Percentiles rank a stretch among this genome's conserved stretches.
These are phyloP conservation scores for Wickerhamomyces ciferrii DNA, from an alignment of 805 yeast genomes.

Conservation along the genomic window DNA sequence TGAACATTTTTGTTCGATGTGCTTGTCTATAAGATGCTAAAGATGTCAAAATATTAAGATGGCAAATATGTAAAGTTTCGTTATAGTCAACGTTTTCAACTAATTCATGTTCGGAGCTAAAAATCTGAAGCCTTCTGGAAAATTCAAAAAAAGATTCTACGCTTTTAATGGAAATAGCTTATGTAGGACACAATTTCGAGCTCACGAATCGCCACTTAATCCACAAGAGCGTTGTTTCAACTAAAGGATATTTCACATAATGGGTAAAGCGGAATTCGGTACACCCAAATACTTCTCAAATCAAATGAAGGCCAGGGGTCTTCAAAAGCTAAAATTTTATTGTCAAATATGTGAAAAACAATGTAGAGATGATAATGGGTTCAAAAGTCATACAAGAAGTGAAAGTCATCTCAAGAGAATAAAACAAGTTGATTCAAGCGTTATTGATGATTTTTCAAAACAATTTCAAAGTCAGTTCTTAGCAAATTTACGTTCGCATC, in stretches of 20 bases:
- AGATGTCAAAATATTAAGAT: too few relatives aligned
- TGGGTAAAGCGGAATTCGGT: slow-evolving; percentile 58
- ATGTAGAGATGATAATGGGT: slow-evolving; percentile 95
- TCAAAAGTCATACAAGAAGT: slow-evolving; percentile 82
- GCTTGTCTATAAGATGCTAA: too few relatives aligned
- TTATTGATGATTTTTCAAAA: slow-evolving; percentile 53
- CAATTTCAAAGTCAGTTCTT: slow-evolving; percentile 64
- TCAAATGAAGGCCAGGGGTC: slow-evolving; percentile 75
- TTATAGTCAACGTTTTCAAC: background rate
- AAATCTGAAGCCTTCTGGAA: background rate
- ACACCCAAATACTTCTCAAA: slow-evolving; percentile 70
- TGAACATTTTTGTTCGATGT: background rate
- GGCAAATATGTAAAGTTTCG: background rate
- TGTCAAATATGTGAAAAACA: slow-evolving; percentile 92
- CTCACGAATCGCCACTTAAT: too few relatives aligned
- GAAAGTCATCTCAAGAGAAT: slow-evolving; percentile 68
- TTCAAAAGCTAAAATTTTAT: slow-evolving; percentile 80
- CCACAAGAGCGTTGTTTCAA: too few relatives aligned
- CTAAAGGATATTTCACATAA: slow-evolving; percentile 11
- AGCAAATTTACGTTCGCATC: slow-evolving; percentile 53
- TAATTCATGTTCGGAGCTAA: background rate
- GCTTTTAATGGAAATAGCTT: background rate
- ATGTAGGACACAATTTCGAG: background rate
- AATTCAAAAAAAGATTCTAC: background rate
- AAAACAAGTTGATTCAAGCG: slow-evolving; percentile 37